Conservation (phyloP, 345 rosid species). For the Xanthoceras sorbifolium region DNA sequence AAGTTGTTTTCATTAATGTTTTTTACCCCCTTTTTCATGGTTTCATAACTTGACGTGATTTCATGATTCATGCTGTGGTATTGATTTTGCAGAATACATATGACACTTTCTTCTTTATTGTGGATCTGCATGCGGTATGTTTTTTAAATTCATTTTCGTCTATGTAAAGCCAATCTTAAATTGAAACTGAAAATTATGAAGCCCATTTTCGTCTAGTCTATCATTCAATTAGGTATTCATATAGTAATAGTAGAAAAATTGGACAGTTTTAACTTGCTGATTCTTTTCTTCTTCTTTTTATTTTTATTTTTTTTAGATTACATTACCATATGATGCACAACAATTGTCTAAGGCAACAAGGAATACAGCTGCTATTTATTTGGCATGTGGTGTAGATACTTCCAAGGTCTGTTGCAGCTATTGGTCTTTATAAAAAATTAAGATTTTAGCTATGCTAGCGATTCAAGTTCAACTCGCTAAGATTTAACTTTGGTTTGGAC, state of each 20-base stretch:
- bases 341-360: slow-evolving; percentile 71
- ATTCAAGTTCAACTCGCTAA: slow-evolving; percentile 1
- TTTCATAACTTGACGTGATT: neutral
- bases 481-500: slow-evolving; percentile 17
- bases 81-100: slow-evolving; percentile 63
- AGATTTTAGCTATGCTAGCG: neutral
- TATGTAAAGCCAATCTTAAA: neutral
- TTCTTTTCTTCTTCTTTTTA: neutral
- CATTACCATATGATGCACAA: slow-evolving; percentile 69
- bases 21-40: neutral
- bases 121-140: slow-evolving; percentile 90
- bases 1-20: neutral
- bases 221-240: neutral
- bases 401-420: slow-evolving; percentile 52
- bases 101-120: slow-evolving; percentile 82
- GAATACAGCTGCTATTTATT: slow-evolving; percentile 84
- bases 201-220: neutral
- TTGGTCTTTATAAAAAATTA: slow-evolving; percentile 13
- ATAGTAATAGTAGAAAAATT: neutral
- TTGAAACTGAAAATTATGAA: slow-evolving; percentile 5
- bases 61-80: slow-evolving; percentile 7
- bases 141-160: neutral
- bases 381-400: slow-evolving; percentile 88
- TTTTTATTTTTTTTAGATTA: slow-evolving; percentile 51
- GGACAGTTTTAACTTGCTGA: neutral